A percentile compares a stretch with the other conserved stretches of the same genome.
Conservation (phyloP, 2,329 filamentous ascomycete genomes). For the Ophiostoma pallidulum region DNA sequence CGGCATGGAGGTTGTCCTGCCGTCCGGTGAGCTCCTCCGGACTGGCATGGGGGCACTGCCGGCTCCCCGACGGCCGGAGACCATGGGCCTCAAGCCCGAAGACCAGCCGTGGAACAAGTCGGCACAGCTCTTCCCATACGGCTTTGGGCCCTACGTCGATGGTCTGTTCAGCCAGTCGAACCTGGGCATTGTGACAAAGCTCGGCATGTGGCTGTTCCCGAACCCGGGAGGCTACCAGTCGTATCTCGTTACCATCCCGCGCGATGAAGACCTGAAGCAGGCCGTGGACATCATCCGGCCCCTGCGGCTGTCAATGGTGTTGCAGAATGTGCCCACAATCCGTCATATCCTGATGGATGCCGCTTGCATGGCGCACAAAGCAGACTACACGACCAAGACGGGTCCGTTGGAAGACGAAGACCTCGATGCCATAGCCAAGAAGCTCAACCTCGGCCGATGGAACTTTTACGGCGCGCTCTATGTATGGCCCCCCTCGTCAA, state of each 20-base stretch:
- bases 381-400: too few relatives aligned
- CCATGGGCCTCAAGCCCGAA: conserved; percentile 19
- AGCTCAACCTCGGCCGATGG: too few relatives aligned
- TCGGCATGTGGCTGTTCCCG: conserved; percentile 37
- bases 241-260: conserved; percentile 30
- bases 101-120: conserved; percentile 25
- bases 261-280: conserved; percentile 24
- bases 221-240: conserved; percentile 26
- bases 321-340: too few relatives aligned
- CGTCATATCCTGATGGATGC: too few relatives aligned
- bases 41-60: conserved; percentile 39
- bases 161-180: conserved; percentile 43
- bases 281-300: too few relatives aligned
- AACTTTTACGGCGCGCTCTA: too few relatives aligned
- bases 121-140: conserved; percentile 30
- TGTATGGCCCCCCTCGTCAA: too few relatives aligned
- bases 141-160: conserved; percentile 30
- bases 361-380: too few relatives aligned
- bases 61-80: too few relatives aligned
- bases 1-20: conserved; percentile 26
- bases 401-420: too few relatives aligned
- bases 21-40: conserved; percentile 33
- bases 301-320: too few relatives aligned
- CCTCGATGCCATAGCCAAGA: too few relatives aligned
- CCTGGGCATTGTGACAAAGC: conserved; percentile 44